Conservation (phyloP, 257 asterid genomes). For the Nicotiana knightiana region DNA sequence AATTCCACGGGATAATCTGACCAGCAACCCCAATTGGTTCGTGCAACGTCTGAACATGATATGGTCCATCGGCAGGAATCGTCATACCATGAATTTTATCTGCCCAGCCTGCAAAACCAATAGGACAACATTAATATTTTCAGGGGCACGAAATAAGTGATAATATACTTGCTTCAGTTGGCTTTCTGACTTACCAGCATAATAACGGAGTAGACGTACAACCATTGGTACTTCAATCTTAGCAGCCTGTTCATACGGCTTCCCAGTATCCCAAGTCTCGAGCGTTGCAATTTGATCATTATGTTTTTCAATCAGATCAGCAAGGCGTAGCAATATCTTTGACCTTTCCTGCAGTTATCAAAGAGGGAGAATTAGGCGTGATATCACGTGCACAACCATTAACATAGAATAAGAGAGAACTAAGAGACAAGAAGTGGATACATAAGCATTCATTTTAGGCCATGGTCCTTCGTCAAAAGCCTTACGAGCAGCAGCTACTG, state of each 20-base stretch:
- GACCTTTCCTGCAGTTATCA: constrained; percentile 63
- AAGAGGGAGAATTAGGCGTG: background rate
- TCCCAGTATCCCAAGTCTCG: constrained; percentile 92
- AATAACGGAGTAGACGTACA: constrained; percentile 69
- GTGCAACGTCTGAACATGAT: constrained; percentile 87
- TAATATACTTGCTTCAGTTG: background rate
- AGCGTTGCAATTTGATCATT: constrained; percentile 84
- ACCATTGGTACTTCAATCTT: constrained; percentile 70
- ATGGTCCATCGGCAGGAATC: constrained; percentile 80
- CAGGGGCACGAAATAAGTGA: background rate
- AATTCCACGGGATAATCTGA: constrained; percentile 97
- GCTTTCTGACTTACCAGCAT: constrained; percentile 56
- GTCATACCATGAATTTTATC: constrained; percentile 96
- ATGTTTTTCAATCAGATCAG: constrained; percentile 91
- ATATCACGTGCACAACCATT: background rate
- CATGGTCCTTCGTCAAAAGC: constrained; percentile 98
- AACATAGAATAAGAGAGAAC: background rate
- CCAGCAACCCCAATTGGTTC: constrained; percentile 99
- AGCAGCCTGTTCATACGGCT: constrained; percentile 71
- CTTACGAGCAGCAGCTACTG: constrained; percentile 89
- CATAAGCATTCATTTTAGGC: constrained; percentile 93
- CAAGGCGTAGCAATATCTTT: constrained; percentile 61
- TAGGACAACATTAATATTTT: background rate
- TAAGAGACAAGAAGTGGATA: constrained; percentile 20
- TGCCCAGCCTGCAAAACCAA: constrained; percentile 71